phyloP scores from a whole-genome alignment of 1,284 basidiomycete genomes.

The Austroboletus niveus region DNA sequence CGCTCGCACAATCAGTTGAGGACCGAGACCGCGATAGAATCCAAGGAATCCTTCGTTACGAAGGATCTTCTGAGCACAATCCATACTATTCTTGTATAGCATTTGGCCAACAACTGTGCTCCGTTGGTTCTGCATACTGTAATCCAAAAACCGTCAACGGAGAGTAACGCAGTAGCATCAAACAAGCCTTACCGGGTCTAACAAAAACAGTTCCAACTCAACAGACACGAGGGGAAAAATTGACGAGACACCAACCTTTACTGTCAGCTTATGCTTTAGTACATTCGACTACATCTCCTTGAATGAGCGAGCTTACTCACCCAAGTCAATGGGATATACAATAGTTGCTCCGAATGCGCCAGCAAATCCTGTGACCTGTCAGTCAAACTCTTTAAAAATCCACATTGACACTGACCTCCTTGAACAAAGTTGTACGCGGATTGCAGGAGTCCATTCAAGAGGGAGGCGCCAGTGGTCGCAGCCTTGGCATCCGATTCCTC shows the following conservation, averaged over 20 bases:
- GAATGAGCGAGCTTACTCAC: slow-evolving; percentile 44
- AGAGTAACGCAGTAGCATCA: not conserved
- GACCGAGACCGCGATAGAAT: slow-evolving; percentile 95
- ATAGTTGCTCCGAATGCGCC: slow-evolving; percentile 92
- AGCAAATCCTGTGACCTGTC: slow-evolving; percentile 60
- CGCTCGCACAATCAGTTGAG: slow-evolving; percentile 81
- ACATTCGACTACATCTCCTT: slow-evolving; percentile 1
- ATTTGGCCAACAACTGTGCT: slow-evolving; percentile 93
- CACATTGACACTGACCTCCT: slow-evolving; percentile 59
- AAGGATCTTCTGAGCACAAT: slow-evolving; percentile 94
- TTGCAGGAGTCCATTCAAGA: slow-evolving; percentile 52
- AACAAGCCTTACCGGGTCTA: slow-evolving; percentile 60
- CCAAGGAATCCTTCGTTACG: slow-evolving; percentile 92
- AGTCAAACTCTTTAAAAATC: not conserved
- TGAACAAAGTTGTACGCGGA: slow-evolving; percentile 86
- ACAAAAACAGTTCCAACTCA: slow-evolving; percentile 9
- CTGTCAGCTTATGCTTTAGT: slow-evolving; percentile 35
- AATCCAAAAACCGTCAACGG: slow-evolving; percentile 1
- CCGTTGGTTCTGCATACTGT: slow-evolving; percentile 95
- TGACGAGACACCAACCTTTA: slow-evolving; percentile 56
- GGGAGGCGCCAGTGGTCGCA: slow-evolving; percentile 35
- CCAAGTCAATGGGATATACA: slow-evolving; percentile 93
- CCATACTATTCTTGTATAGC: slow-evolving; percentile 90
- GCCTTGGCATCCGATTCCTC: slow-evolving; percentile 43
- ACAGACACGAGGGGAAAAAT: slow-evolving; percentile 1